Evolutionary conservation across 2,329 filamentous ascomycete species (phyloP), one percentile per base, ranked within the genome.

Genomic region (Mycosphaerelloides madeirae): DNA sequence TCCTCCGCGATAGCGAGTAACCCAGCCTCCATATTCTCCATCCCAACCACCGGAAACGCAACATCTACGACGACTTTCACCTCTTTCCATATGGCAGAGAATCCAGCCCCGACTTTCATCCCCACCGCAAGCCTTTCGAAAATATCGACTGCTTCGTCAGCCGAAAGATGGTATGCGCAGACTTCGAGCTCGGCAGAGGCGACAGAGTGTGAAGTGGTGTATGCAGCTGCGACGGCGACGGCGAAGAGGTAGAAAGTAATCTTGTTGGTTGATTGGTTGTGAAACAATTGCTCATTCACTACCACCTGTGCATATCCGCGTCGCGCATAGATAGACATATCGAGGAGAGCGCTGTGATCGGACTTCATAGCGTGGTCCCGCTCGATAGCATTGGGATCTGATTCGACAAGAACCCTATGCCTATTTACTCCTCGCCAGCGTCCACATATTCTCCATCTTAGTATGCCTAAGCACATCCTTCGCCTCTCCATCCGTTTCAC

Each of bases 361-460:
- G 5, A 5, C 9, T 25, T 9, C 6, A 25, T 25, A 25, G 22
- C n/a, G n/a, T n/a, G n/a, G n/a, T n/a, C n/a, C n/a, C n/a, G n/a
- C n/a, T n/a, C n/a, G n/a, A n/a, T n/a, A n/a, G n/a, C n/a, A n/a
- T n/a, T n/a, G n/a, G n/a, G n/a, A n/a, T n/a, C n/a, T n/a, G n/a
- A n/a, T n/a, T n/a, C n/a, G n/a, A n/a, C n/a, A n/a, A n/a, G n/a
- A n/a, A n/a, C n/a, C n/a, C 28, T 29, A 29, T n/a, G 6, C 29
- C 36, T 31, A 50, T 42, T 54, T 55, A 38, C 58, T 87, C 74
- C 94, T 95, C 0, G 90, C 91, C 56, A 93, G 69, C 8, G 84
- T 84, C 93, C 93, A 98, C 61, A 98, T 91, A 59, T 85, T 95
- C 58, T 97, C 91, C 78, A 97, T 86, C 73, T 95, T 96, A 5